Base-by-base conservation (phyloP, 2,329 filamentous ascomycete genomes). In the Phyllosticta citribraziliensis region DNA sequence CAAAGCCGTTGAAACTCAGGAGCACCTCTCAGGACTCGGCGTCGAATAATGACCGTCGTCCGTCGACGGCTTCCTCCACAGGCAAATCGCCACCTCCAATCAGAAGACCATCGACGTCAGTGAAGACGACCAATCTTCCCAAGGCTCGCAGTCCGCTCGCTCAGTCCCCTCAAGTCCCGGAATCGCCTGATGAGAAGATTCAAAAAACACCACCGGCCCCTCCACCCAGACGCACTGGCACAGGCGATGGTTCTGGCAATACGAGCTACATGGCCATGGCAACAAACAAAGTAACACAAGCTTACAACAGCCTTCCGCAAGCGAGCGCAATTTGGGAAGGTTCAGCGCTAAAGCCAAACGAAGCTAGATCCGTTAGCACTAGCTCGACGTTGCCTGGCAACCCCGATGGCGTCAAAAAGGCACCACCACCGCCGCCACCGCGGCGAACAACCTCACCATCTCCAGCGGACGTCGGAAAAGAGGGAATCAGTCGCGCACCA, bases 261-360 rank as follows among this genome's bases (percentile, higher is more conserved):
- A 68, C 64, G 70, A 66, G 25, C 30, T 77, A 74, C 64, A 69
- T 69, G 33, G 69, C 68, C 20, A 70, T 70, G 63, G 75, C 73
- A 24, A 70, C 72, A 50, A 69, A 75, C 22, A 77, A 74, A 55
- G 65, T 77, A 6, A 67, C 67, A 53, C 73, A 73, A 4, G 74
- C 71, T 5, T 76, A 76, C 68, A 76, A 73, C 59, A 67, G 67
- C 56, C 67, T 76, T 5, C 74, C 75, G 9, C 68, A 73, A 3
- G 64, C 70, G 33, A 68, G 68, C 17, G 66, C 64, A 63, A 50
- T 65, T 66, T 56, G 62, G 64, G 63, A 63, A 63, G 55, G 56
- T 24, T 25, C 54, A 40, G 64, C 24, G 19, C 52, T 35, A 47
- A 52, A 55, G 27, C 52, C 52, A 55, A 55, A 50, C 62, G 50